These are phyloP conservation scores for Herpotrichia juniperi DNA, from an alignment of 2,329 filamentous ascomycete species.

Conservation along the genomic window DNA sequence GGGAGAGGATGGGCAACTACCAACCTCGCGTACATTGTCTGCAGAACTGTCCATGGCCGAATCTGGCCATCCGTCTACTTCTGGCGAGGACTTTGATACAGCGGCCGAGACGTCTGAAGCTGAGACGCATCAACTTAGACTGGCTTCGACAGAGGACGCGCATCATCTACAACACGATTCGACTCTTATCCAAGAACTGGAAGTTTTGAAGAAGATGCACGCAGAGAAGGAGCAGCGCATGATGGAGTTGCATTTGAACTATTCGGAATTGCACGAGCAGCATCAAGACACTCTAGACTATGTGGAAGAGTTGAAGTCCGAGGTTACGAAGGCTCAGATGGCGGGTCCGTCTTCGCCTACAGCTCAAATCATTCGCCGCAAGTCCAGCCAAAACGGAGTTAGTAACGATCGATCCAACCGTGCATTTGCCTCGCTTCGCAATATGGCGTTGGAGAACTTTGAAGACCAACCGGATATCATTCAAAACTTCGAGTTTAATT, in stretches of 20 bases:
- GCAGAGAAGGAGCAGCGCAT: conserved; percentile 79
- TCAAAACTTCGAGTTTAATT: conserved; percentile 90
- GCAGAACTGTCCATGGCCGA: conserved; percentile 91
- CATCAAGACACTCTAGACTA: conserved; percentile 83
- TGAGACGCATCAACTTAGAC: conserved; percentile 50
- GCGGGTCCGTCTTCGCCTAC: conserved; percentile 65
- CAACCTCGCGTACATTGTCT: conserved; percentile 88
- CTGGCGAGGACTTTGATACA: conserved; percentile 53
- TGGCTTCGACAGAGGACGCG: conserved; percentile 24
- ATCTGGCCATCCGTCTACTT: conserved; percentile 54
- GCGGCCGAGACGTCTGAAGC: conserved; percentile 68
- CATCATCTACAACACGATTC: conserved; percentile 23
- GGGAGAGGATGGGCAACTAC: conserved; percentile 68
- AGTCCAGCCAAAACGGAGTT: conserved; percentile 89
- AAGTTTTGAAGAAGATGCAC: conserved; percentile 72
- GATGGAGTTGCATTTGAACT: conserved; percentile 74
- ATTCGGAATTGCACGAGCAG: conserved; percentile 80
- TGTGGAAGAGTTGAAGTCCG: conserved; percentile 88
- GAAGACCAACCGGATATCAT: conserved; percentile 81
- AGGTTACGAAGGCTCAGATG: conserved; percentile 78
- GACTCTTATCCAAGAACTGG: conserved; percentile 67
- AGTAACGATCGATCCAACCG: conserved; percentile 89
- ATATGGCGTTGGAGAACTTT: conserved; percentile 86
- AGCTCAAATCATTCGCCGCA: conserved; percentile 86
- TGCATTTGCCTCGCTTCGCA: conserved; percentile 86